Base-by-base conservation (phyloP, 495 filamentous ascomycete genomes). In the Annulohypoxylon moriforme region DNA sequence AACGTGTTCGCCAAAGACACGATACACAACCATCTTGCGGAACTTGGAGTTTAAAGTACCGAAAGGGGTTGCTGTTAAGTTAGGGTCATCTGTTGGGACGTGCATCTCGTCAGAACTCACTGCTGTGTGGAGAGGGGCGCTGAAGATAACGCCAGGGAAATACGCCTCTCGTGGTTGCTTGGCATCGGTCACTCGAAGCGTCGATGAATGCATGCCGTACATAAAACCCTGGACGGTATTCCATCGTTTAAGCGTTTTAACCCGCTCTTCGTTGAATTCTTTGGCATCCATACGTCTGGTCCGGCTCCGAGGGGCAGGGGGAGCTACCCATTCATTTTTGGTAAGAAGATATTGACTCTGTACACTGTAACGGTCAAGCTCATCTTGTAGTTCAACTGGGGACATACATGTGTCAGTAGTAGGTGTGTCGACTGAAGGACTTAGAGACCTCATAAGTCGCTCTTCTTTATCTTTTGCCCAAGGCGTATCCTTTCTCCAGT, bases 11-110 rank as follows among this genome's bases (percentile, higher is more conserved):
- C 67, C 69, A 16, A 60, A 76, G 0, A 22, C 6, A 3, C 57
- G 24, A 3, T 73, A 3, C 0, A 78, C 74, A 0, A 78, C 36
- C 71, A 76, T 70, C 56, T 74, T 78, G 16, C 76, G 66, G 29
- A 61, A 76, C 47, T 78, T 78, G 22, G 67, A 72, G 16, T 60
- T 27, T 1, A 73, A 40, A 1, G 66, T 59, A 0, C 74, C 76
- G 50, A 56, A 78, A 3, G 71, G 65, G 4, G 73, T 73, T 10
- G 68, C 68, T 0, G 73, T 75, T 5, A 66, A 18, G 34, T 73
- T 44, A 0, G 74, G 71, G 27, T 76, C 76, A 9, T 55, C 60
- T 2, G 22, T 50, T 5, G 22, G 18, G 0, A 76, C 47, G 64
- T 69, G 63, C n/a, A 53, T 18, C 4, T 71, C 64, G 16, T 72